Evolutionary conservation across 2,329 filamentous ascomycete species (phyloP).

Genomic region (Parascedosporium putredinis): DNA sequence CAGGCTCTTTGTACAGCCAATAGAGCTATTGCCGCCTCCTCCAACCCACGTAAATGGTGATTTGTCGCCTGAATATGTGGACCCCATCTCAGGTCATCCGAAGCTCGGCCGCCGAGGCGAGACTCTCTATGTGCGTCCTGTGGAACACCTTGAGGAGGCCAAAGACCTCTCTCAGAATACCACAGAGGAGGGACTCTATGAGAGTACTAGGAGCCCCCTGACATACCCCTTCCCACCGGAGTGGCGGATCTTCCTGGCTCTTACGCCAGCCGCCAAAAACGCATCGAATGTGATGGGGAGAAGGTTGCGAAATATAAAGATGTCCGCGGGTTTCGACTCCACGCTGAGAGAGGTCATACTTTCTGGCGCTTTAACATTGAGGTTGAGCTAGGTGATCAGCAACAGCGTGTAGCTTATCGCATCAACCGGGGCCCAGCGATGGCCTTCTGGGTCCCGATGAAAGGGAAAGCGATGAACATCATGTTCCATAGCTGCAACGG

Average conservation of each 20-base stretch:
- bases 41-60: constrained; percentile 56
- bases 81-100: constrained; percentile 77
- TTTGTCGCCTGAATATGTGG: constrained; percentile 71
- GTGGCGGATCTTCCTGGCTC: constrained; percentile 39
- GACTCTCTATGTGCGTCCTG: constrained; percentile 77
- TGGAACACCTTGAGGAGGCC: constrained; percentile 73
- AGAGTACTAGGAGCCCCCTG: constrained; percentile 49
- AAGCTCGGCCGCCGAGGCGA: constrained; percentile 79
- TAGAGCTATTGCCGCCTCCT: constrained; percentile 70
- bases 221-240: constrained; percentile 31
- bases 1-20: constrained; percentile 76
- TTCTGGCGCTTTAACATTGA: constrained; percentile 98
- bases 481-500: constrained; percentile 99
- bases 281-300: constrained; percentile 61
- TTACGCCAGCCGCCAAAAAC: constrained; percentile 42
- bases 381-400: constrained; percentile 66
- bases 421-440: constrained; percentile 85
- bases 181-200: constrained; percentile 73
- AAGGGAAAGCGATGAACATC: constrained; percentile 84
- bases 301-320: constrained; percentile 72
- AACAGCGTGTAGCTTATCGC: constrained; percentile 85
- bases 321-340: constrained; percentile 69
- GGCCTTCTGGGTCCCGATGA: constrained; percentile 89
- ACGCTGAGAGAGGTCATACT: constrained; percentile 75
- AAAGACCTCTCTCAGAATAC: constrained; percentile 72